Evolutionary conservation across 768 basidiomycete species (phyloP).

Genomic region (Holtermannia corniformis): DNA sequence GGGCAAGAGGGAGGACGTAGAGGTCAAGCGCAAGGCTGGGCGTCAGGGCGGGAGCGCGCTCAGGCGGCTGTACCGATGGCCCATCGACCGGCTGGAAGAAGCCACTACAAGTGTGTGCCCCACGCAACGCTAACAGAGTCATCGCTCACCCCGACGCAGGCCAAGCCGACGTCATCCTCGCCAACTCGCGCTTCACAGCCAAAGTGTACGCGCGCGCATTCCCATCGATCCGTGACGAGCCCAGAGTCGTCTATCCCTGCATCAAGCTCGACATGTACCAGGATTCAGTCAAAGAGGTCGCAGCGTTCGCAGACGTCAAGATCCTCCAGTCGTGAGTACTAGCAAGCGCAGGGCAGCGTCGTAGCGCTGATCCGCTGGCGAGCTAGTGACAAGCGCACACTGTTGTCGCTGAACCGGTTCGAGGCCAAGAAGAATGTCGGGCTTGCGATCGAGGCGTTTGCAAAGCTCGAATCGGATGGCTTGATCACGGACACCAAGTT

Average conservation of each 20-base stretch:
- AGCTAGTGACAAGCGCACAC: slow-evolving; percentile 49
- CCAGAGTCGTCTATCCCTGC: slow-evolving; percentile 86
- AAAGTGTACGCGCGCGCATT: slow-evolving; percentile 69
- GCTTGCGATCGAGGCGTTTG: slow-evolving; percentile 72
- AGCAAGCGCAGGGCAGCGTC: too few relatives aligned
- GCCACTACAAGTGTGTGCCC: slow-evolving; percentile 63
- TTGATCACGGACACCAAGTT: slow-evolving; percentile 16
- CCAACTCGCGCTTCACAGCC: slow-evolving; percentile 86
- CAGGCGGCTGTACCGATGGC: slow-evolving; percentile 69
- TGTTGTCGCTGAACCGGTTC: slow-evolving; percentile 83
- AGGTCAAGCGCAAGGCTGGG: slow-evolving; percentile 5
- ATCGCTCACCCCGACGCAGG: slow-evolving; percentile 44
- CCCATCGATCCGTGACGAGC: slow-evolving; percentile 52
- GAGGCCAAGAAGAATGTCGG: slow-evolving; percentile 88
- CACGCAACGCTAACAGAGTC: background rate
- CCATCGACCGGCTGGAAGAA: slow-evolving; percentile 87
- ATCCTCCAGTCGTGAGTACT: slow-evolving; percentile 32
- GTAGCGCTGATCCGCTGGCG: too few relatives aligned
- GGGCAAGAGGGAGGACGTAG: slow-evolving; percentile 45
- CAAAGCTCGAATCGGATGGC: slow-evolving; percentile 43
- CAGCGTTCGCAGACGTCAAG: slow-evolving; percentile 48
- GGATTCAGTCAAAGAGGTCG: slow-evolving; percentile 39
- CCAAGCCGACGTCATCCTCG: slow-evolving; percentile 80
- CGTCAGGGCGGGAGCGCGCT: slow-evolving; percentile 41
- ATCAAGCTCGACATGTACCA: slow-evolving; percentile 74